Evolutionary conservation across 2,329 filamentous ascomycete genomes (phyloP).

Genomic region (Chaetomiaceae sp.): DNA sequence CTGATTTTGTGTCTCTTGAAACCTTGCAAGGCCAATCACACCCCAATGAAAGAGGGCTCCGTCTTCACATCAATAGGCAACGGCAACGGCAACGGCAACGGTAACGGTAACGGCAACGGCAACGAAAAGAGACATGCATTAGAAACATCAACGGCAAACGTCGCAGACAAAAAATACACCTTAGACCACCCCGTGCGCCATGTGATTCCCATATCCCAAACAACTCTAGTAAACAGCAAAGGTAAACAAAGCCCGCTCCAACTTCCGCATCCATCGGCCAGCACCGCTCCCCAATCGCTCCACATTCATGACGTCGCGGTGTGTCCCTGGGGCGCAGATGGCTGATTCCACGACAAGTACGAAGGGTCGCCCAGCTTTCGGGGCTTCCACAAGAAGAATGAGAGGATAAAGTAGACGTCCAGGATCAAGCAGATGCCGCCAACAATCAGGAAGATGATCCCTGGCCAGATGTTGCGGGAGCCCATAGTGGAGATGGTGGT

Average conservation of each 20-base stretch:
- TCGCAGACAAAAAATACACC: conserved; percentile 9
- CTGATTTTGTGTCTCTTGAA: background rate
- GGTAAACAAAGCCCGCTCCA: background rate
- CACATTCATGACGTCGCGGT: conserved; percentile 17
- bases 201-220: conserved; percentile 19
- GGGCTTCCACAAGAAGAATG: conserved; percentile 79
- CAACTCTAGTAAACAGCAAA: conserved; percentile 11
- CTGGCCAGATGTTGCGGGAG: conserved; percentile 90
- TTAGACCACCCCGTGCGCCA: conserved; percentile 18
- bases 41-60: background rate
- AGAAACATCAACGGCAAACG: background rate
- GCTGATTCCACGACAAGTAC: conserved; percentile 90
- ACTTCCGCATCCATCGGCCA: background rate
- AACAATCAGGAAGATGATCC: conserved; percentile 92
- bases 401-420: conserved; percentile 81
- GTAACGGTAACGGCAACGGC: background rate
- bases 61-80: no score
- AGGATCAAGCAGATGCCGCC: conserved; percentile 89
- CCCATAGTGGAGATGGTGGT: conserved; percentile 90
- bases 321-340: conserved; percentile 33
- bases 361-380: conserved; percentile 98
- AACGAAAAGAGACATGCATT: background rate
- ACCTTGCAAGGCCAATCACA: background rate
- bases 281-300: background rate
- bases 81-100: conserved; percentile 8